Base-by-base conservation (phyloP, 306 rosid species). In the Vigna mungo region DNA sequence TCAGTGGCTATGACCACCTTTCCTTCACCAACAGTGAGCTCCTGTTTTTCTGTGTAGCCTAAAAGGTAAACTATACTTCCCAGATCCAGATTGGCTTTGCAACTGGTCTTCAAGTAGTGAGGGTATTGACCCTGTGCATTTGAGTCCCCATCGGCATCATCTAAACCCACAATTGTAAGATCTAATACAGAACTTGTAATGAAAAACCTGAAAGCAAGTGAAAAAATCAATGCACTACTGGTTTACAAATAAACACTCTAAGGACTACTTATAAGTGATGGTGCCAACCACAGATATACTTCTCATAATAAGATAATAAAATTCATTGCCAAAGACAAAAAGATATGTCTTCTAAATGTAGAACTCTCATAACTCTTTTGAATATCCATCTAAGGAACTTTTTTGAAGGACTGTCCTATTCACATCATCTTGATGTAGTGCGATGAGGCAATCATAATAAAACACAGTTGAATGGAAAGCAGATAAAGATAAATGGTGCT, bases 111-210 rank as follows among this genome's bases (percentile, higher is more conserved):
- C 84, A 96, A 88, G 87, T 82, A 80, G 75, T 88, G 91, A 79
- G 82, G 90, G 71, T 80, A 83, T 48, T 87, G 97, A 72, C 87
- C 88, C 81, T 81, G 98, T 16, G 90, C 72, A 75, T 81, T 93
- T 36, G 90, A 89, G 69, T 96, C 99, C 71, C 99, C 98, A 36
- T 91, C 99, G 25, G 62, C 88, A 1, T 82, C 88, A 82, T 96
- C 99, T 82, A 96, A 83, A 68, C 99, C 99, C 74, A 93, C 96
- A 77, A 96, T 93, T 46, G 99, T 96, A 80, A 96, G 98, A 87
- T 96, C 99, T 78, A 96, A 92, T 34, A 96, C 85, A 64, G 97
- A 91, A 87, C 99, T 96, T 39, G 99, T 91, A 59, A 93, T 83
- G 86, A 92, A 96, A 82, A 96, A 96, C 92, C 99, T 96, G 90